Evolutionary conservation across 2,329 filamentous ascomycete species (phyloP).

Genomic region (Pseudocercospora musae): DNA sequence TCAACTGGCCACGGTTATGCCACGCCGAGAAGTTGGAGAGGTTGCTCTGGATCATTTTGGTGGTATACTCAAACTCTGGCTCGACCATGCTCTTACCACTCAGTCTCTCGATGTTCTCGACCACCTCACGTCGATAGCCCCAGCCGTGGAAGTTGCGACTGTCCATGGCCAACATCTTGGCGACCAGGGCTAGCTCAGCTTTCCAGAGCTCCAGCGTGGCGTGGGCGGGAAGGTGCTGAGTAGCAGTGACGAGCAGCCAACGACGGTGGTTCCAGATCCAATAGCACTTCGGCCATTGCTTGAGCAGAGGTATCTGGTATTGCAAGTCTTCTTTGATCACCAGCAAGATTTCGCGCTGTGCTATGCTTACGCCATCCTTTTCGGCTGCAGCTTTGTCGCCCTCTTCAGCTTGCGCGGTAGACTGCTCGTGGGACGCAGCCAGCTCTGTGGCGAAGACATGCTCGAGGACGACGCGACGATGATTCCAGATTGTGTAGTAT

Average conservation of each 20-base stretch:
- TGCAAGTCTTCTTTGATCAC: conserved; percentile 69
- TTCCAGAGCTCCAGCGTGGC: conserved; percentile 70
- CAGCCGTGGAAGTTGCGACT: conserved; percentile 94
- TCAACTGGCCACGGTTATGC: conserved; percentile 85
- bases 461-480: conserved; percentile 69
- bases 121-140: conserved; percentile 80
- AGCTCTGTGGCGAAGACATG: conserved; percentile 54
- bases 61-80: conserved; percentile 83
- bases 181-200: conserved; percentile 75
- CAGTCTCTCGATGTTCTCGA: conserved; percentile 68
- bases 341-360: conserved; percentile 42
- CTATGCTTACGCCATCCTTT: conserved; percentile 28
- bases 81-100: conserved; percentile 58
- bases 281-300: conserved; percentile 92
- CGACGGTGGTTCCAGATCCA: conserved; percentile 98
- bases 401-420: conserved; percentile 28
- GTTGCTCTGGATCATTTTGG: conserved; percentile 77
- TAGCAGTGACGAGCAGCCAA: conserved; percentile 76
- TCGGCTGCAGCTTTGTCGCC: conserved; percentile 27
- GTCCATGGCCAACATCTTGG: conserved; percentile 85
- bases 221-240: conserved; percentile 56
- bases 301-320: conserved; percentile 80
- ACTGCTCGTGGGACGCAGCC: conserved; percentile 28
- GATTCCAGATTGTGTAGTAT: conserved; percentile 90
- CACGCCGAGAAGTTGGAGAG: conserved; percentile 96